Base-by-base conservation (phyloP, 2,329 filamentous ascomycete species). In the Aspergillus ustus region DNA sequence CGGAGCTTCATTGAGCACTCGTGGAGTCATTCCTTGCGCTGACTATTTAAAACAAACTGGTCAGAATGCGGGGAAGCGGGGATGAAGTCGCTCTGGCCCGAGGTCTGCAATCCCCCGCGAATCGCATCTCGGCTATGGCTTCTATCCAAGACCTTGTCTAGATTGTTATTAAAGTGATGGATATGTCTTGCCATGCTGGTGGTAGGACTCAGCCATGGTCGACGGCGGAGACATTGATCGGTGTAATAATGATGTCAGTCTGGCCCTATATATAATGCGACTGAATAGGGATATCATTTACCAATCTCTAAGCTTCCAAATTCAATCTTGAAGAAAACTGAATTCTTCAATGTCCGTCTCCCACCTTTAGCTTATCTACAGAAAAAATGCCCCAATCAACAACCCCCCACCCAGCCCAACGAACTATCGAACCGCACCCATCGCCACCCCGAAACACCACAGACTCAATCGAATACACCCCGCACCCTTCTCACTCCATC, bases 371-470 rank as follows among this genome's bases (percentile, higher is more conserved):
- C 2, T 25, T 15, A 37, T 37, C 8, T 13, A 13, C 15, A 17
- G 6, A 11, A 9, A 40, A 40, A 22, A 64, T 64, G 62, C 62
- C 55, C 9, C 57, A 59, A 17, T 37, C 56, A 37, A 64, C 62
- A 13, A n/a, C 34, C 31, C 55, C 51, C 11, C 51, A 62, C 52
- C 62, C 59, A 2, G 31, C 45, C 15, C 59, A 56, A 29, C 49
- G 52, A 4, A 43, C n/a, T 43, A 17, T 57, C 52, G 61, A 63
- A 51, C 61, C 61, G 13, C 61, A 63, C 53, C 61, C 61, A 8
- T 8, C 40, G 15, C 61, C 49, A 3, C 56, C 60, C 7, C 40
- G 25, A 15, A 59, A 63, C 43, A 15, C 40, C 31, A 25, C 25
- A 4, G 25, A 45, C 40, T 17, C 52, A 8, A 22, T 37, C 4